Evolutionary conservation across 768 basidiomycete genomes (phyloP).

Genomic region (Termitomyces sp.): DNA sequence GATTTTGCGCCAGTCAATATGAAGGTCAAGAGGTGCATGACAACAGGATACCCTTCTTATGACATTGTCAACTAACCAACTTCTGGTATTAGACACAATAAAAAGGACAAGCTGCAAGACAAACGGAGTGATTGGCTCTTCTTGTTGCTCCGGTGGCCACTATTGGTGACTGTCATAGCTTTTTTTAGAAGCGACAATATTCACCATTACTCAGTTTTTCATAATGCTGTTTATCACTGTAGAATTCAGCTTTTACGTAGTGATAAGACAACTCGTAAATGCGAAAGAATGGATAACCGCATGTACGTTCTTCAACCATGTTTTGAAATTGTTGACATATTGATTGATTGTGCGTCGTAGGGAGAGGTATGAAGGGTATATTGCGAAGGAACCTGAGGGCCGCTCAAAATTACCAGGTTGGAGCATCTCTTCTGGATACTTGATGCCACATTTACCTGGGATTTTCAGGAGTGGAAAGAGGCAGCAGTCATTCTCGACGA

Average conservation of each 20-base stretch:
- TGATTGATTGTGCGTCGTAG: constrained; percentile 28
- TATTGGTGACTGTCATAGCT: constrained; percentile 46
- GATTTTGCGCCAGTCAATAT: constrained; percentile 91
- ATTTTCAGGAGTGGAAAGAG: constrained; percentile 75
- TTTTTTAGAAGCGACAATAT: not conserved
- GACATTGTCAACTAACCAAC: not conserved
- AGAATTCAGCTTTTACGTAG: constrained; percentile 83
- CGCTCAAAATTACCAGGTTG: constrained; percentile 68
- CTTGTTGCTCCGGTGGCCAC: constrained; percentile 79
- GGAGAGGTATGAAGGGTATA: constrained; percentile 80
- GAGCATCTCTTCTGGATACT: constrained; percentile 7
- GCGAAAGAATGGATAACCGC: constrained; percentile 90
- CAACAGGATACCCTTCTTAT: not conserved
- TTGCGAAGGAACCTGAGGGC: constrained; percentile 72
- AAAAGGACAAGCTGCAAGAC: constrained; percentile 39
- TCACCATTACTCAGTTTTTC: constrained; percentile 68
- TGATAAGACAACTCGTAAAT: constrained; percentile 90
- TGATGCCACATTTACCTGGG: not conserved
- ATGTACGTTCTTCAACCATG: constrained; percentile 41
- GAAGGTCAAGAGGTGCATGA: constrained; percentile 63
- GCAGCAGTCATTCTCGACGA: constrained; percentile 75
- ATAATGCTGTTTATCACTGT: constrained; percentile 79
- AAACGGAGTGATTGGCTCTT: constrained; percentile 69
- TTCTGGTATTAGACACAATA: constrained; percentile 20
- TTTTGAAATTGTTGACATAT: not conserved